Conservation (phyloP, 441 rosid genomes). For the Adansonia madagascariensis region DNA sequence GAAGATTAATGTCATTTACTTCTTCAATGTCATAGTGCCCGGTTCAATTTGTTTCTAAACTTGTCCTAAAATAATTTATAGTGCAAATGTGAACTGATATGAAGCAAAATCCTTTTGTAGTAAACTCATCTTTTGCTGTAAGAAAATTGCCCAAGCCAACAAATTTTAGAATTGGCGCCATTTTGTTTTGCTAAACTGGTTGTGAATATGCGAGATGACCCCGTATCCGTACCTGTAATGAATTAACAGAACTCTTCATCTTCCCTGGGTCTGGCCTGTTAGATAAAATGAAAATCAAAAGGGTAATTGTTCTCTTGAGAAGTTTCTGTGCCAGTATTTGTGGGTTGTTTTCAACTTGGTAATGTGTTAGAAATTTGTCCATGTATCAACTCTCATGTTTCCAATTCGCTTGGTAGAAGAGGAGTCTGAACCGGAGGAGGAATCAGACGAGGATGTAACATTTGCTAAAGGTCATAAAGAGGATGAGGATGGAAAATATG, state of each 20-base stretch:
- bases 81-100: not conserved
- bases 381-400: conserved; percentile 3
- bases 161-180: not conserved
- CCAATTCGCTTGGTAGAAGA: conserved; percentile 26
- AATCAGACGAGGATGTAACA: conserved; percentile 28
- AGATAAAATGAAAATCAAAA: not conserved
- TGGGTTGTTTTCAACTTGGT: not conserved
- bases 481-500: conserved; percentile 36
- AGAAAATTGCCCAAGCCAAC: conserved; percentile 11
- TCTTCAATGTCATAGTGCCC: not conserved
- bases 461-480: conserved; percentile 26
- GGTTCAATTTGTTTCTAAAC: not conserved
- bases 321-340: conserved; percentile 26
- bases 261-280: not conserved
- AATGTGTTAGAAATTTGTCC: not conserved
- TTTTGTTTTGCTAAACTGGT: not conserved
- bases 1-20: conserved; percentile 3
- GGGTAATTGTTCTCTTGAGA: conserved; percentile 12
- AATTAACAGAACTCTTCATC: conserved; percentile 14
- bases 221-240: conserved; percentile 13
- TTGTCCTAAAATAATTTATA: not conserved
- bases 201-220: not conserved
- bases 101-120: not conserved
- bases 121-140: not conserved
- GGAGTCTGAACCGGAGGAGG: conserved; percentile 39